Evolutionary conservation across 345 rosid genomes (phyloP).

Genomic region (Psidium friedrichsthalianum): DNA sequence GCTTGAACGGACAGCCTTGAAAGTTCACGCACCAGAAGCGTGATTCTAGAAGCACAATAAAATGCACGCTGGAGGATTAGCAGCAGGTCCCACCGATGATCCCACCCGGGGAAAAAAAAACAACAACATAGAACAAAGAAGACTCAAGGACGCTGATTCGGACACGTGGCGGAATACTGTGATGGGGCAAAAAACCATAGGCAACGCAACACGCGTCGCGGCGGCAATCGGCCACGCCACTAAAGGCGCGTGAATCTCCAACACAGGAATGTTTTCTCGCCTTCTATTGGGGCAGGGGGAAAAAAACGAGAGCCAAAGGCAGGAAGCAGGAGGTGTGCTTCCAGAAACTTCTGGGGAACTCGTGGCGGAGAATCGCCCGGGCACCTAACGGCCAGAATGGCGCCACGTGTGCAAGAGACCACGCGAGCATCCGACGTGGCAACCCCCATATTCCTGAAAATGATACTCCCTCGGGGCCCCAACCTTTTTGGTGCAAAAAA

Average conservation of each 20-base stretch:
- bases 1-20: not conserved
- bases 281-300: not conserved
- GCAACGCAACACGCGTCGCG: not conserved
- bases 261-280: not conserved
- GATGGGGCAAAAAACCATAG: not conserved
- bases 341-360: slow-evolving; percentile 73
- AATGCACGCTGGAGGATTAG: not conserved
- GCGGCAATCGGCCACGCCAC: not conserved
- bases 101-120: not conserved
- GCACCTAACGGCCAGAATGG: slow-evolving; percentile 9
- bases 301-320: not conserved
- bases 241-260: not conserved
- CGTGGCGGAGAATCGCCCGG: slow-evolving; percentile 39
- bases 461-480: slow-evolving; percentile 32
- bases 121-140: rapidly evolving
- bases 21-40: not conserved
- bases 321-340: slow-evolving; percentile 6
- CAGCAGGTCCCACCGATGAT: not conserved
- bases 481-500: not conserved
- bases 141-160: not conserved
- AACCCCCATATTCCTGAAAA: slow-evolving; percentile 25
- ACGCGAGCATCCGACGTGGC: slow-evolving; percentile 62
- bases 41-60: not conserved
- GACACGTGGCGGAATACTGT: not conserved
- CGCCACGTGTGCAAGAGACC: slow-evolving; percentile 32